These are phyloP conservation scores for Carex cristatella DNA, from an alignment of 176 grass and related monocot species.

Conservation along the genomic window DNA sequence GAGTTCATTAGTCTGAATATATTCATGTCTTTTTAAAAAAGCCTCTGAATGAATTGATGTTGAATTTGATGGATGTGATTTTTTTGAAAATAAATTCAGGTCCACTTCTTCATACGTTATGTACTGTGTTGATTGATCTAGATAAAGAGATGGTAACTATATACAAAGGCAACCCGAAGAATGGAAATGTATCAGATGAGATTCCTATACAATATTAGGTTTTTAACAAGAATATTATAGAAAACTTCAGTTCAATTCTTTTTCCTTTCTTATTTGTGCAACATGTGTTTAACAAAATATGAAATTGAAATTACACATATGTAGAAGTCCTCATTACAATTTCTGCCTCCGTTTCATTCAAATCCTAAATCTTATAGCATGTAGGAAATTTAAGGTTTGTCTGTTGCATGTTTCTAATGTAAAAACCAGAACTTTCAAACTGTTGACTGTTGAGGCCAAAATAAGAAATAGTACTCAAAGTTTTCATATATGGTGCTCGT, in stretches of 20 bases:
- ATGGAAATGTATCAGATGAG: conserved; percentile 14
- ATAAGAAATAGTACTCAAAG: background rate
- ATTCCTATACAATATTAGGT: conserved; percentile 29
- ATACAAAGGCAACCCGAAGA: conserved; percentile 55
- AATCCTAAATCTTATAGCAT: background rate
- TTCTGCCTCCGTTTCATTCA: background rate
- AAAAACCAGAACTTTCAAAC: background rate
- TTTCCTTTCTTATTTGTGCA: background rate
- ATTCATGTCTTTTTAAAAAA: background rate
- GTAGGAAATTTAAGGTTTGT: background rate
- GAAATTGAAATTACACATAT: background rate
- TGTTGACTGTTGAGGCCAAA: background rate
- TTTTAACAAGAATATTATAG: background rate
- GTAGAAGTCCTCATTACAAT: background rate
- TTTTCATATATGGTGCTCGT: background rate
- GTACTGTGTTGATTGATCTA: conserved; percentile 69
- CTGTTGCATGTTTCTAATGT: background rate
- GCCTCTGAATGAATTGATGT: background rate
- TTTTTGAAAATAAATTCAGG: conserved; percentile 31
- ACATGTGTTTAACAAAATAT: background rate
- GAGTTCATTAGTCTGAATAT: background rate
- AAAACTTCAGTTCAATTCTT: background rate
- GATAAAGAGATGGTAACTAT: conserved; percentile 53
- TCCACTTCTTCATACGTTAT: conserved; percentile 57
- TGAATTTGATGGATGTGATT: background rate